phyloP scores from a whole-genome alignment of 495 filamentous ascomycete genomes.

The Trichoderma orchidacearum region DNA sequence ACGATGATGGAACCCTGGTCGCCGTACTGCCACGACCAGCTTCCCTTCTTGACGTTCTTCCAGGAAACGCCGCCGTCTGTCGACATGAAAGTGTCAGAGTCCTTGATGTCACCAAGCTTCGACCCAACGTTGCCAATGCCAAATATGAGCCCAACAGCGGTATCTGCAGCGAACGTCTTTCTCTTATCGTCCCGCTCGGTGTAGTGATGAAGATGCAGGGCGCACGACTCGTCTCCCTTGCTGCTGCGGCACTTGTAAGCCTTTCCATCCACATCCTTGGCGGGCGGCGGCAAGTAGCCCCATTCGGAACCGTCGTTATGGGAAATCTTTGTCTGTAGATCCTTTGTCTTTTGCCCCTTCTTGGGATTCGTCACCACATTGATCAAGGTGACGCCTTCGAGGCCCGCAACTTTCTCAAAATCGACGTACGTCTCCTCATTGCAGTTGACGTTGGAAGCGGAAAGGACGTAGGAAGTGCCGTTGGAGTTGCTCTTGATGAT shows the following conservation, averaged over 20 bases:
- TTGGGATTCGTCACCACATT: conserved; percentile 70
- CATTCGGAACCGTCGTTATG: conserved; percentile 92
- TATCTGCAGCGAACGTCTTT: conserved; percentile 75
- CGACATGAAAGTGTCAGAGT: conserved; percentile 78
- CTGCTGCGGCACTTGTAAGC: conserved; percentile 49
- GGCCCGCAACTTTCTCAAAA: conserved; percentile 85
- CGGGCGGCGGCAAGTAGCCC: conserved; percentile 55
- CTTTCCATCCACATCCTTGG: conserved; percentile 54
- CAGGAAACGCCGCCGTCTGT: conserved; percentile 79
- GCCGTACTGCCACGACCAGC: conserved; percentile 84
- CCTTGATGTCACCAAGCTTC: conserved; percentile 40
- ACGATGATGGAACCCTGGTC: conserved; percentile 88
- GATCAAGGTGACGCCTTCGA: conserved; percentile 79
- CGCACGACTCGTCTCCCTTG: conserved; percentile 49
- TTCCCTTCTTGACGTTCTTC: conserved; percentile 71
- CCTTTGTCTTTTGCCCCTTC: conserved; percentile 53
- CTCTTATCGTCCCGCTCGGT: conserved; percentile 70
- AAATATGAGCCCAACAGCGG: conserved; percentile 85
- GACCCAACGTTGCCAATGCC: conserved; percentile 83
- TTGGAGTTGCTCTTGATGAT: conserved; percentile 98
- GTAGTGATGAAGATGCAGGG: conserved; percentile 87
- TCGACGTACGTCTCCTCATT: conserved; percentile 68
- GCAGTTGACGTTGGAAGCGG: conserved; percentile 62
- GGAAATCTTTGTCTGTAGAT: conserved; percentile 75
- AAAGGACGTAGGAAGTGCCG: conserved; percentile 84